Percentiles rank a stretch among this genome's conserved stretches.
phyloP scores from a whole-genome alignment of 371 early-diverging fungal genomes.

The Basidiobolus meristosporus region DNA sequence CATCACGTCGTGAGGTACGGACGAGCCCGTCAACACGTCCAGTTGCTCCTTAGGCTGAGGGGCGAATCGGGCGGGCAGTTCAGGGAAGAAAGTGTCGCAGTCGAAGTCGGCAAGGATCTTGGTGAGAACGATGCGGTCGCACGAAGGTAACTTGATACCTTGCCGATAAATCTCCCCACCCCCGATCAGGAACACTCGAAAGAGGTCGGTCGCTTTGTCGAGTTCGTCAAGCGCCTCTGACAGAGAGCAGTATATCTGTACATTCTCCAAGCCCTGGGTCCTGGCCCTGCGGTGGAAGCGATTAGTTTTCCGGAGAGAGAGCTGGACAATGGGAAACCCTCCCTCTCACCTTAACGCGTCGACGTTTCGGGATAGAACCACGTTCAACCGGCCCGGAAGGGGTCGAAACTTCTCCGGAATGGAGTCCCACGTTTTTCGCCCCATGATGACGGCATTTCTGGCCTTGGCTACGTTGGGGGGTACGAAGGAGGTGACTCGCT shows the following conservation, averaged over 20 bases:
- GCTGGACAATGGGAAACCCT: too few relatives aligned
- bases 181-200: slow-evolving; percentile 3
- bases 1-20: slow-evolving; percentile 2
- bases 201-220: not conserved
- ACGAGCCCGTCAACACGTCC: not conserved
- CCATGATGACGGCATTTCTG: slow-evolving; percentile 74
- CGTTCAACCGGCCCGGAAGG: slow-evolving; percentile 48
- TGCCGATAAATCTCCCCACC: slow-evolving; percentile 2
- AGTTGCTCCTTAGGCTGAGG: slow-evolving; percentile 1
- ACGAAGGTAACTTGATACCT: slow-evolving; percentile 2
- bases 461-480: slow-evolving; percentile 5
- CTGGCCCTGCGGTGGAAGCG: too few relatives aligned
- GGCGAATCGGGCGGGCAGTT: slow-evolving; percentile 2
- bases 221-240: slow-evolving; percentile 1
- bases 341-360: too few relatives aligned
- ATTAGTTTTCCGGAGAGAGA: too few relatives aligned
- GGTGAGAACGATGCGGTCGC: slow-evolving; percentile 2
- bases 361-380: slow-evolving; percentile 53
- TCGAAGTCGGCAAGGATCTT: slow-evolving; percentile 2
- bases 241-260: too few relatives aligned
- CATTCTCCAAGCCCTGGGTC: too few relatives aligned
- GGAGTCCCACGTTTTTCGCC: slow-evolving; percentile 75
- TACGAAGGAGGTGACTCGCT: slow-evolving; percentile 32
- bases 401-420: slow-evolving; percentile 63
- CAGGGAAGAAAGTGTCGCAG: slow-evolving; percentile 3